phyloP scores from a whole-genome alignment of 1,139 yeast species.

The Debaryomyces udenii region DNA sequence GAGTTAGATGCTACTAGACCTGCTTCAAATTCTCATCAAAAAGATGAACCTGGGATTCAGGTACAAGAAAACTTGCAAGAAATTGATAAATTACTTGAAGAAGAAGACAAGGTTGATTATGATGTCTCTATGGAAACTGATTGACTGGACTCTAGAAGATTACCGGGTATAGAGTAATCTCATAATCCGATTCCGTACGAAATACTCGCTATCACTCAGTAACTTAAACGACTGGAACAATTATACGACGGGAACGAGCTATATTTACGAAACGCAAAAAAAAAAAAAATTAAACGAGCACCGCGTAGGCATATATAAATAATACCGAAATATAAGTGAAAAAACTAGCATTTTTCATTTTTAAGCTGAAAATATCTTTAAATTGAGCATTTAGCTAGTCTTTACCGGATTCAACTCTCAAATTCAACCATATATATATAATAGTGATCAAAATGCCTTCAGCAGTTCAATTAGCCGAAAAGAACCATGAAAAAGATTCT shows the following conservation, averaged over 20 bases:
- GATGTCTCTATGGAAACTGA: constrained; percentile 27
- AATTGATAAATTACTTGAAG: constrained; percentile 42
- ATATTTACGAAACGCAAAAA: constrained; percentile 1
- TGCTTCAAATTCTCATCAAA: constrained; percentile 3
- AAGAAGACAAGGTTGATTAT: constrained; percentile 47
- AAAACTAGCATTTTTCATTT: not conserved
- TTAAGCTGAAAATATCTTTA: not conserved
- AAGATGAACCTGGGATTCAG: constrained; percentile 11
- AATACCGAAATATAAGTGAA: constrained; percentile 1
- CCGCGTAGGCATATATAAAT: constrained; percentile 8
- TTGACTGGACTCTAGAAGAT: no score
- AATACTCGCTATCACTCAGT: no score
- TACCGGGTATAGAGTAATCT: no score
- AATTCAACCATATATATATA: constrained; percentile 3
- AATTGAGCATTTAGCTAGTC: not conserved
- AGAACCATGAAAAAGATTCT: constrained; percentile 52
- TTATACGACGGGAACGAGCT: constrained; percentile 16
- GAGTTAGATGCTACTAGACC: not conserved
- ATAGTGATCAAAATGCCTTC: constrained; percentile 14
- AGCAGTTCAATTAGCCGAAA: constrained; percentile 28
- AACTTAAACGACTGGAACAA: constrained; percentile 2
- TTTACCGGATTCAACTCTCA: not conserved
- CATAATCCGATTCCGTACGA: no score
- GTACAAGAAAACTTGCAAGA: constrained; percentile 28
- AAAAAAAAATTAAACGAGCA: constrained; percentile 2